Evolutionary conservation across 2,329 filamentous ascomycete genomes (phyloP), one percentile per base, ranked within the genome.

Genomic region (Aspergillus clavatus): DNA sequence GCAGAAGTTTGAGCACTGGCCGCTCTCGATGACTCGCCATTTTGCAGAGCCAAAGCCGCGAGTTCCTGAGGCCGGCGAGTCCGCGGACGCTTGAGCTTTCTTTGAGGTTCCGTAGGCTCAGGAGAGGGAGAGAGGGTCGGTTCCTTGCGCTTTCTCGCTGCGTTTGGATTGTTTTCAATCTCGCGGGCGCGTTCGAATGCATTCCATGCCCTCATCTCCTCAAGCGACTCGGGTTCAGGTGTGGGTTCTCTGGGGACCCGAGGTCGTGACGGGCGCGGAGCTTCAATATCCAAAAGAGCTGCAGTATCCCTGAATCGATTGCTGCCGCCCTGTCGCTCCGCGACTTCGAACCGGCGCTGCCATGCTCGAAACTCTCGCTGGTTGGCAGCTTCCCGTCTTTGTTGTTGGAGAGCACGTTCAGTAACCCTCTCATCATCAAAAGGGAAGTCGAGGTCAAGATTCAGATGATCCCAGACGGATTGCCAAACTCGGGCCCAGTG

Each of bases 151-250:
- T 74, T 72, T 50, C 72, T 76, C 33, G 78, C 68, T 41, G 70
- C 65, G 37, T 52, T 65, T 0, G 70, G 64, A 18, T 76, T 67
- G 50, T 72, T 75, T 52, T 86, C 78, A 14, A 80, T 77, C 49
- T 90, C 84, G 52, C 88, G 80, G 35, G 87, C 89, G 64, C 84
- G 87, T 56, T 96, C 90, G 51, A 97, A 84, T 16, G 87, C 89
- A 51, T 89, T 88, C 93, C 91, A 96, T 3, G 91, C 89, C 46
- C 83, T 78, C 43, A 85, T 77, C 66, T 95, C 89, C 56, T 95
- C 89, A 33, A 83, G 72, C 6, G 85, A 86, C 66, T 94, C 87
- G 28, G 81, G 80, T 33, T 82, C 78, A 26, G 79, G 78, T 12
- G 65, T 65, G 28, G 65, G 59, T 36, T 66, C 61, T 43, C 66